These are phyloP conservation scores for Aspergillus luchuensis DNA, from an alignment of 2,329 filamentous ascomycete species.

Conservation along the genomic window DNA sequence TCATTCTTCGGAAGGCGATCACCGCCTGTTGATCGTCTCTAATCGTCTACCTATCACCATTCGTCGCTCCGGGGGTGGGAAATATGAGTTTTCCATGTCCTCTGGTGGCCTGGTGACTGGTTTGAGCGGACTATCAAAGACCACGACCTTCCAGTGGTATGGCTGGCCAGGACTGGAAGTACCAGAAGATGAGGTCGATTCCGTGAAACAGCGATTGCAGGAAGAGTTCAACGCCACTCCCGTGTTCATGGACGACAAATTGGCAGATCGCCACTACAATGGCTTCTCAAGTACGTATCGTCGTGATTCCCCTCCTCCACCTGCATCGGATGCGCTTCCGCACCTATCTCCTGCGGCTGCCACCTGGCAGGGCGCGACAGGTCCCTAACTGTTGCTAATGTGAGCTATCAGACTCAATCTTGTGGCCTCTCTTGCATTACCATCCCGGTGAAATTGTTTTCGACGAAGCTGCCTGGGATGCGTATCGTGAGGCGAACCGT, in stretches of 20 bases:
- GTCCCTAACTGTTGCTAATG: slow-evolving; percentile 15
- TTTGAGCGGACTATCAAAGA: slow-evolving; percentile 88
- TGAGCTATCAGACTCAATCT: slow-evolving; percentile 73
- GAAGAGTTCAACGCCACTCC: slow-evolving; percentile 87
- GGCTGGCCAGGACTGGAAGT: slow-evolving; percentile 95
- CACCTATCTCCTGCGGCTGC: slow-evolving; percentile 8
- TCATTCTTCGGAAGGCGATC: slow-evolving; percentile 57
- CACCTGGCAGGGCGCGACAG: slow-evolving; percentile 2
- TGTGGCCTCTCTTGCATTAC: slow-evolving; percentile 99
- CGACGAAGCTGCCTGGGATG: slow-evolving; percentile 90
- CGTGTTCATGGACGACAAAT: slow-evolving; percentile 89
- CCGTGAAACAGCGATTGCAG: slow-evolving; percentile 75
- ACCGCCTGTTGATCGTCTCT: slow-evolving; percentile 75
- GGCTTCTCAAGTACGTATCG: slow-evolving; percentile 86
- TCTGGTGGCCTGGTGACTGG: slow-evolving; percentile 94
- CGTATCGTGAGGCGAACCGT: slow-evolving; percentile 89
- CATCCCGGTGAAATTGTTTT: slow-evolving; percentile 98
- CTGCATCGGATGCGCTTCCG: slow-evolving; percentile 7
- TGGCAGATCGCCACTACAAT: slow-evolving; percentile 95
- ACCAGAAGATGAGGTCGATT: slow-evolving; percentile 75
- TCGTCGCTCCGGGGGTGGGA: slow-evolving; percentile 87
- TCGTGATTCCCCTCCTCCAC: neutral
- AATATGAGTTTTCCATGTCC: slow-evolving; percentile 93
- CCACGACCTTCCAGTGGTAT: slow-evolving; percentile 96
- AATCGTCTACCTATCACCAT: slow-evolving; percentile 97